A percentile compares a stretch with the other conserved stretches of the same genome.
These are phyloP conservation scores for Carpinus viminea DNA, from an alignment of 306 rosid species.

Conservation along the genomic window DNA sequence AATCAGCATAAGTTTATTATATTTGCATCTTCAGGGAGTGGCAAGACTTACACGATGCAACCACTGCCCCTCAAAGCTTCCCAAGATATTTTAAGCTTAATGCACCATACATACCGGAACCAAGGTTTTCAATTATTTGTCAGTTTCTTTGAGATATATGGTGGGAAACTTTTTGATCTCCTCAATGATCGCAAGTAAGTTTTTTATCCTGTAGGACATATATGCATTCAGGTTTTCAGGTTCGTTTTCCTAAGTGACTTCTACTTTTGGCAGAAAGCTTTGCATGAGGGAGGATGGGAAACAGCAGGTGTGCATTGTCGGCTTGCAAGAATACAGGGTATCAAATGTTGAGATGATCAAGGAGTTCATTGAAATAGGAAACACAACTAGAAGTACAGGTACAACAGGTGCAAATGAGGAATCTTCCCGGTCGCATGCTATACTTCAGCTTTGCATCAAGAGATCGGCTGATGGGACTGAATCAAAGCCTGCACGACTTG, in stretches of 20 bases:
- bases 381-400: slow-evolving; percentile 73
- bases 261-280: slow-evolving; percentile 61
- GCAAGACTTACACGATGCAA: slow-evolving; percentile 89
- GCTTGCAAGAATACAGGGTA: slow-evolving; percentile 79
- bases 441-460: slow-evolving; percentile 83
- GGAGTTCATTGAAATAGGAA: slow-evolving; percentile 73
- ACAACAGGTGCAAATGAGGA: slow-evolving; percentile 91
- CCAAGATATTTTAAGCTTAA: slow-evolving; percentile 62
- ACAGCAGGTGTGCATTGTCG: slow-evolving; percentile 88
- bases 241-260: slow-evolving; percentile 31
- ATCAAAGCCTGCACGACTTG: slow-evolving; percentile 63
- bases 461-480: slow-evolving; percentile 65
- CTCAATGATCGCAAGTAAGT: slow-evolving; percentile 82
- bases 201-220: slow-evolving; percentile 22
- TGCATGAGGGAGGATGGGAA: slow-evolving; percentile 91
- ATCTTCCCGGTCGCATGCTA: slow-evolving; percentile 87
- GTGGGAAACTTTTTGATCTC: slow-evolving; percentile 84
- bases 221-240: slow-evolving; percentile 13
- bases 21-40: slow-evolving; percentile 57
- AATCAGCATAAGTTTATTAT: slow-evolving; percentile 4
- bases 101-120: slow-evolving; percentile 61
- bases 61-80: slow-evolving; percentile 87
- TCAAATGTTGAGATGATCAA: slow-evolving; percentile 66
- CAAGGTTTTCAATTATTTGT: slow-evolving; percentile 72
- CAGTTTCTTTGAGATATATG: slow-evolving; percentile 88